A percentile compares a stretch with the other conserved stretches of the same genome.
Evolutionary conservation across 106 monocot genomes (phyloP).

Genomic region (Acorus gramineus): DNA sequence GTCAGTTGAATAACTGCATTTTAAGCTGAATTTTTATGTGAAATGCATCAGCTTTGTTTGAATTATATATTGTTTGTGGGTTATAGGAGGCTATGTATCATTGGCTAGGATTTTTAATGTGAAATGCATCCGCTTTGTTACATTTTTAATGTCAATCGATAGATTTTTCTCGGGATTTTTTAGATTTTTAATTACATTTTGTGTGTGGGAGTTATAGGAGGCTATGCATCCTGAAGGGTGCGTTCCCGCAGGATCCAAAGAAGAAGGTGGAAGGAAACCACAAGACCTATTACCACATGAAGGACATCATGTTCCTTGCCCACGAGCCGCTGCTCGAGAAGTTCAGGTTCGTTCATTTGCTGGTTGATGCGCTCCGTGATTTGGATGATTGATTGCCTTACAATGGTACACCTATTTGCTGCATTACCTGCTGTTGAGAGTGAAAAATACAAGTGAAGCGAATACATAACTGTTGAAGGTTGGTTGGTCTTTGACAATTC

Average conservation of each 20-base stretch:
- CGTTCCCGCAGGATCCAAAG: conserved; percentile 81
- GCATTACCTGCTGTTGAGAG: conserved; percentile 74
- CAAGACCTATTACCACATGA: conserved; percentile 88
- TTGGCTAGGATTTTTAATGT: too few species aligned
- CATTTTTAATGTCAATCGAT: neutral
- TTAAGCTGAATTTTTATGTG: too few species aligned
- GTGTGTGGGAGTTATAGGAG: conserved; percentile 31
- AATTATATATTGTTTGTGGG: too few species aligned
- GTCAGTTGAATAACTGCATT: too few species aligned
- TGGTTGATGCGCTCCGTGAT: conserved; percentile 67
- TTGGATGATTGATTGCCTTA: conserved; percentile 96
- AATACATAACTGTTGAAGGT: conserved; percentile 91
- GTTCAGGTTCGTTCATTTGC: conserved; percentile 37
- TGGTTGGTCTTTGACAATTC: conserved; percentile 1
- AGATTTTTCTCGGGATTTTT: neutral
- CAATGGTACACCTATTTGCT: conserved; percentile 94
- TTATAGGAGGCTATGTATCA: too few species aligned
- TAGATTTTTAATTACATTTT: neutral
- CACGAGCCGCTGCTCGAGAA: conserved; percentile 82
- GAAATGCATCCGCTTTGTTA: neutral
- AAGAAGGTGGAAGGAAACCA: conserved; percentile 89
- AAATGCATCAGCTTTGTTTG: too few species aligned
- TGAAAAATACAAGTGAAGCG: conserved; percentile 73
- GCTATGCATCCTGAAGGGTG: conserved; percentile 87
- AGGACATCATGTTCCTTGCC: conserved; percentile 69